Conservation (phyloP, 1,284 basidiomycete species). For the Apiotrichum domesticum region DNA sequence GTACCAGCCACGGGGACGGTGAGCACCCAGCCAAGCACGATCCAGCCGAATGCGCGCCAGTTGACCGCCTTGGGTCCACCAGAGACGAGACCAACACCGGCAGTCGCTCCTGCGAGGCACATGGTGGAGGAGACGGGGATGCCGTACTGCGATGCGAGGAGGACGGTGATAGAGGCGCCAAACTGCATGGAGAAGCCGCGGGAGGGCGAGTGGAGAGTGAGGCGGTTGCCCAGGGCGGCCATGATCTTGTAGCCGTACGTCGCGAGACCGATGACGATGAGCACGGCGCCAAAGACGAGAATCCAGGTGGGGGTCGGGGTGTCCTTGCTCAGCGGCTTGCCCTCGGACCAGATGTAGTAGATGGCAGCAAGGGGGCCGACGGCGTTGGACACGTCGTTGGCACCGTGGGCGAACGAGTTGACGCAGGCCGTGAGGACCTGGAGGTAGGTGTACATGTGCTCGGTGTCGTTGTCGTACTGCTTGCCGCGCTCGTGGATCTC, state of each 20-base stretch:
- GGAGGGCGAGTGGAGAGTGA: slow-evolving; percentile 50
- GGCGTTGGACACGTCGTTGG: slow-evolving; percentile 46
- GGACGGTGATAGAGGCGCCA: slow-evolving; percentile 48
- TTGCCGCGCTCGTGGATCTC: slow-evolving; percentile 41
- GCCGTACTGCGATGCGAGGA: slow-evolving; percentile 46
- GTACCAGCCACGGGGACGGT: slow-evolving; percentile 48
- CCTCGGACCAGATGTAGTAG: slow-evolving; percentile 46
- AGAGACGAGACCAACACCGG: slow-evolving; percentile 48
- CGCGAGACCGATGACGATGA: slow-evolving; percentile 50
- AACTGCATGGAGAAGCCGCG: slow-evolving; percentile 52
- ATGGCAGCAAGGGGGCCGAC: slow-evolving; percentile 43
- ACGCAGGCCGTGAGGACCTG: slow-evolving; percentile 52
- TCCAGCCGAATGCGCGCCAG: slow-evolving; percentile 24
- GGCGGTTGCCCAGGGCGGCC: slow-evolving; percentile 48
- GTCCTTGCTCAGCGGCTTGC: slow-evolving; percentile 31
- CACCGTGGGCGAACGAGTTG: slow-evolving; percentile 50
- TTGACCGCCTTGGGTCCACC: slow-evolving; percentile 45
- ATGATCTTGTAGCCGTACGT: slow-evolving; percentile 48
- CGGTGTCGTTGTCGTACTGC: slow-evolving; percentile 50
- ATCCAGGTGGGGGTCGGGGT: slow-evolving; percentile 48
- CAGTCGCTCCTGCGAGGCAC: slow-evolving; percentile 50
- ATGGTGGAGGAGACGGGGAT: slow-evolving; percentile 47
- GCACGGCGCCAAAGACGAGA: slow-evolving; percentile 44
- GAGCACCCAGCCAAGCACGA: slow-evolving; percentile 36
- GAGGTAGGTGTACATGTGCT: slow-evolving; percentile 51